A percentile compares a stretch with the other conserved stretches of the same genome.
Evolutionary conservation across 306 rosid species (phyloP).

Genomic region (Vicia sativa): DNA sequence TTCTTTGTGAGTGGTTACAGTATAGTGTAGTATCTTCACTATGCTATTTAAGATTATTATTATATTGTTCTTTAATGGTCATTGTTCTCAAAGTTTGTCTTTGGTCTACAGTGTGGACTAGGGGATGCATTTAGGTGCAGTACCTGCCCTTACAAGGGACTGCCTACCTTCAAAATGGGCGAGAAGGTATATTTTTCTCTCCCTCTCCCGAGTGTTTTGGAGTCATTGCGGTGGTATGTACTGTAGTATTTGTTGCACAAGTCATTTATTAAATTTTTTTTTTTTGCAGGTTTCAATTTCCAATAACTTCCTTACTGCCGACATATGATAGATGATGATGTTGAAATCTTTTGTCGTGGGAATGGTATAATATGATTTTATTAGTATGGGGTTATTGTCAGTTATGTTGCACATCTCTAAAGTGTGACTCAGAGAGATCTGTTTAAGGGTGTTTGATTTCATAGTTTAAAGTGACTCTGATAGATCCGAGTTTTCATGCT

Average conservation of each 20-base stretch:
- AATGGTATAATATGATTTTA: constrained; percentile 7
- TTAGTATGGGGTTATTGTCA: background rate
- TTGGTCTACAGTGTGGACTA: constrained; percentile 81
- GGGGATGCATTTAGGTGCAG: constrained; percentile 97
- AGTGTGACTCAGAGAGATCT: background rate
- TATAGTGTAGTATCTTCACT: constrained; percentile 14
- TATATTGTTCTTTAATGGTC: background rate
- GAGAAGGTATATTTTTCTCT: constrained; percentile 67
- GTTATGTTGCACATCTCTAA: constrained; percentile 3
- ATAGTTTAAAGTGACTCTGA: background rate
- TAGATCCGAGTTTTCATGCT: constrained; percentile 1
- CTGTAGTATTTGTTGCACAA: background rate
- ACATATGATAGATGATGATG: constrained; percentile 47
- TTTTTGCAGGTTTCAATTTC: constrained; percentile 66
- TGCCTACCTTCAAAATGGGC: constrained; percentile 89
- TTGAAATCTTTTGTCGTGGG: background rate
- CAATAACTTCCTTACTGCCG: constrained; percentile 78
- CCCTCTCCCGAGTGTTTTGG: background rate
- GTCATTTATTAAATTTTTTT: constrained; percentile 6
- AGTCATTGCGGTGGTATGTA: constrained; percentile 11
- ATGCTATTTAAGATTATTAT: background rate
- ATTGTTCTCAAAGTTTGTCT: constrained; percentile 42
- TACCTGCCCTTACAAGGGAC: constrained; percentile 96
- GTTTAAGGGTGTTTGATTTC: too few relatives aligned
- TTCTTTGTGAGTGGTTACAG: constrained; percentile 1